Evolutionary conservation across 345 rosid species (phyloP).

Genomic region (Eutrema japonicum): DNA sequence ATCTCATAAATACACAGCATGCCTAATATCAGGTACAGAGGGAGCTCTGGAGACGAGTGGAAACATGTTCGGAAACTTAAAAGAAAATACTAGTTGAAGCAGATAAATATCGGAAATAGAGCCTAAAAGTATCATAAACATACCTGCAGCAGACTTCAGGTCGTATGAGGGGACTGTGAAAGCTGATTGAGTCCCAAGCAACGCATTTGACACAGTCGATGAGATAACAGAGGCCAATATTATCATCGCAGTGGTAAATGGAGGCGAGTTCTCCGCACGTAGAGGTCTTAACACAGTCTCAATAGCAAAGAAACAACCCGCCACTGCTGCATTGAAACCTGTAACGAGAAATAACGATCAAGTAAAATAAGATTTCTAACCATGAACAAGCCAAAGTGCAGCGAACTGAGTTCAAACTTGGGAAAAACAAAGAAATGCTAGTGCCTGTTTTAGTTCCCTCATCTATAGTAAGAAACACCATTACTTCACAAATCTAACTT

Average conservation of each 20-base stretch:
- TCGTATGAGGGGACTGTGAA: slow-evolving; percentile 94
- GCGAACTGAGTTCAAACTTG: background rate
- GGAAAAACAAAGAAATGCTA: background rate
- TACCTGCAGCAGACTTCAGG: slow-evolving; percentile 98
- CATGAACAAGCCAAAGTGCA: too few species aligned
- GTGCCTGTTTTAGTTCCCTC: slow-evolving; percentile 18
- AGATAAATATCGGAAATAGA: background rate
- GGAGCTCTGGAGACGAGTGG: slow-evolving; percentile 67
- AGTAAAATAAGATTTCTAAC: too few species aligned
- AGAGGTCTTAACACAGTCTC: too few species aligned
- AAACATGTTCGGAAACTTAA: slow-evolving; percentile 24
- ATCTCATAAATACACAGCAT: too few species aligned
- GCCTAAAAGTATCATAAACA: background rate
- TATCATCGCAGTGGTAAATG: slow-evolving; percentile 97
- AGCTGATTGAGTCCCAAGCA: slow-evolving; percentile 88
- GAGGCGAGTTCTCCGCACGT: too few species aligned
- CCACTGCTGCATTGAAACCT: too few species aligned
- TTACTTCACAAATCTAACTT: background rate
- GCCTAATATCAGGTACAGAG: slow-evolving; percentile 93
- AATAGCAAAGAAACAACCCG: too few species aligned
- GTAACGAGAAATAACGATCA: too few species aligned
- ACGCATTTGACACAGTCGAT: slow-evolving; percentile 89
- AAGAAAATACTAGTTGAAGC: background rate
- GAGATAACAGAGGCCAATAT: slow-evolving; percentile 94
- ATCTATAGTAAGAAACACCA: slow-evolving; percentile 15